Base-by-base conservation (phyloP, 1,139 yeast genomes). In the Pichia sp. region DNA sequence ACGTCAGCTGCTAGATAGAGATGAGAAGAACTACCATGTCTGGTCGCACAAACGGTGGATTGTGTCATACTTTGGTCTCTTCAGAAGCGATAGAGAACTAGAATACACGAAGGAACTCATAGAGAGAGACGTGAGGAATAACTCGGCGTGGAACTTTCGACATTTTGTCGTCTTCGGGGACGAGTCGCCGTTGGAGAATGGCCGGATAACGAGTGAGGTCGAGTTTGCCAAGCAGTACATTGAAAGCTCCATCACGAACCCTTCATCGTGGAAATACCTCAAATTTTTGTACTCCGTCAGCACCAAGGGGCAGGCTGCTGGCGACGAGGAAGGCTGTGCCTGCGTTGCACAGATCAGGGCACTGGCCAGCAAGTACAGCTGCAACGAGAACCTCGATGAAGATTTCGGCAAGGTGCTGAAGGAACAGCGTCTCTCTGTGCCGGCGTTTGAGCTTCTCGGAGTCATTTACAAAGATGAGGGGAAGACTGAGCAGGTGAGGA, bases 31-130 rank as follows among this genome's bases (percentile, higher is more conserved):
- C 72, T 95, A 93, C 68, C 99, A 93, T 66, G 97, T 92, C 6
- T 93, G 99, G 99, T 81, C 96, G 1, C 90, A 91, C 64, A 72
- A 92, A 54, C 85, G 86, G 63, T 90, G 97, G 97, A 71, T 86
- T 24, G 84, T 86, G 20, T 75, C 75, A 40, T 74, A 73, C 60
- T 84, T 84, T 62, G 67, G 73, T 2, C 73, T 81, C 49, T 81
- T 69, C 64, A 64, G 70, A 33, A 73, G 73, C 52, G 68, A 61
- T 7, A 70, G 68, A 43, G 96, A 91, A 64, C 61, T 82, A n/a
- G 68, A 65, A 8, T 85, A 80, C 65, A 76, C 81, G 1, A 75
- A 77, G n/a, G 59, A 61, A 20, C 70, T 81, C 61, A 70, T 95
- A 10, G 70, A 71, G 6, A 64, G 71, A 8, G 99, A 93, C 69